These are phyloP conservation scores for Carallia brachiata DNA, from an alignment of 345 rosid species.

Conservation along the genomic window DNA sequence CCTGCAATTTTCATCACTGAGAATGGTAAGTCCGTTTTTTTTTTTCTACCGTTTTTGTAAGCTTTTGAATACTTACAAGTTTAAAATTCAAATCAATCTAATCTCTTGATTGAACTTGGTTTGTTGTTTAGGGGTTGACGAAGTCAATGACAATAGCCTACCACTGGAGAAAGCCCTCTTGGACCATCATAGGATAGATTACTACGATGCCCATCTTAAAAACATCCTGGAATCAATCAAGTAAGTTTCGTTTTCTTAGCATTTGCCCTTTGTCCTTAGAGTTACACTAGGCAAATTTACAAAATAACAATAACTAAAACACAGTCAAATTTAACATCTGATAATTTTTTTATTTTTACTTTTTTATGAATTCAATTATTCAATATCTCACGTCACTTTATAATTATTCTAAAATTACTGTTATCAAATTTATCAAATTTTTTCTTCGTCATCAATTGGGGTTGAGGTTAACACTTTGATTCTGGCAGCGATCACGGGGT, in stretches of 20 bases:
- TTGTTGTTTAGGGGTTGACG: constrained; percentile 2
- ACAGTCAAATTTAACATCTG: too few species aligned
- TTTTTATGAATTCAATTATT: too few species aligned
- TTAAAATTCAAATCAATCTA: neutral
- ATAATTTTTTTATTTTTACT: too few species aligned
- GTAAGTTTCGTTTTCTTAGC: neutral
- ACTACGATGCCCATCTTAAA: neutral
- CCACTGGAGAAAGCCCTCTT: neutral
- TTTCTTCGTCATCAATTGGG: too few species aligned
- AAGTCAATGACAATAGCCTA: neutral
- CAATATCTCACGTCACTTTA: too few species aligned
- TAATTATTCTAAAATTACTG: too few species aligned
- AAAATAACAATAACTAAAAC: too few species aligned
- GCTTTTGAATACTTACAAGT: neutral
- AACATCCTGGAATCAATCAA: constrained; percentile 6
- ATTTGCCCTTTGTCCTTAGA: neutral
- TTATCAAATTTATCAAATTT: too few species aligned
- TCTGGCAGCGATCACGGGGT: constrained; percentile 2
- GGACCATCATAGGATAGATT: constrained; percentile 2
- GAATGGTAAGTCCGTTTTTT: neutral
- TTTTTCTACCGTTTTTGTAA: too few species aligned
- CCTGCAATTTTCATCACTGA: constrained; percentile 7
- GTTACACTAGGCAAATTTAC: too few species aligned
- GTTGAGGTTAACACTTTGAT: too few species aligned
- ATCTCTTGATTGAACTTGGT: too few species aligned